A percentile compares a stretch with the other conserved stretches of the same genome.
Conservation (phyloP, 169 alveolate genomes). For the Plasmodium inui region DNA sequence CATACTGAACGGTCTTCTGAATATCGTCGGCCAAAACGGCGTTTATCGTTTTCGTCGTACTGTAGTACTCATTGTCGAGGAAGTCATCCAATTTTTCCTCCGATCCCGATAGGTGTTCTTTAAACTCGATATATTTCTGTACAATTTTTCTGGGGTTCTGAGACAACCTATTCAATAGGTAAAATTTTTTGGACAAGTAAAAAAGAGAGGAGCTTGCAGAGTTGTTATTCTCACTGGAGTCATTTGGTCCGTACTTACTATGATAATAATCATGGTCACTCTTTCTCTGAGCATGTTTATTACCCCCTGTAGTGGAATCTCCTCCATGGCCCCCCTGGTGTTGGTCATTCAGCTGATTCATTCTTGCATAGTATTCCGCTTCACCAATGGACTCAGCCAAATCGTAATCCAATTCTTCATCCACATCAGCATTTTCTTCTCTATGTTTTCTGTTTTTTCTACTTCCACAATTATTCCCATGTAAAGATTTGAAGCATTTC, state of each 20-base stretch:
- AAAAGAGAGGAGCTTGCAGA: neutral
- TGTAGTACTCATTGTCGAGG: conserved; percentile 42
- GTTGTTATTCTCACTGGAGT: neutral
- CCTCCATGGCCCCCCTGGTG: neutral
- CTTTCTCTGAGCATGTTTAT: neutral
- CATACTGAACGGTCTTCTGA: conserved; percentile 11
- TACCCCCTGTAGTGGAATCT: neutral
- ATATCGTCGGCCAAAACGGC: conserved; percentile 14
- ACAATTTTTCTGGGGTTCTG: conserved; percentile 26
- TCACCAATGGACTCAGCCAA: conserved; percentile 6
- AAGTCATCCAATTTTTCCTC: conserved; percentile 5
- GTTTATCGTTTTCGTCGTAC: conserved; percentile 13
- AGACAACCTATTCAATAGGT: conserved; percentile 25
- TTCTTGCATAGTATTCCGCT: neutral
- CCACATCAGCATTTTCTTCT: conserved; percentile 4
- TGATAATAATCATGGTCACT: neutral
- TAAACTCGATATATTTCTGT: conserved; percentile 54
- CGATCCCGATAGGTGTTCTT: conserved; percentile 21
- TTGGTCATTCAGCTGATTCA: neutral
- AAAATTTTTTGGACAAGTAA: conserved; percentile 11
- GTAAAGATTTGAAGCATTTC: conserved; percentile 36
- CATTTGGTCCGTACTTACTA: neutral
- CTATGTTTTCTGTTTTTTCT: neutral
- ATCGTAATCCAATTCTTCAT: conserved; percentile 62
- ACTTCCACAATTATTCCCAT: conserved; percentile 12